Conservation (phyloP, 306 rosid species). For the Betula pendula region DNA sequence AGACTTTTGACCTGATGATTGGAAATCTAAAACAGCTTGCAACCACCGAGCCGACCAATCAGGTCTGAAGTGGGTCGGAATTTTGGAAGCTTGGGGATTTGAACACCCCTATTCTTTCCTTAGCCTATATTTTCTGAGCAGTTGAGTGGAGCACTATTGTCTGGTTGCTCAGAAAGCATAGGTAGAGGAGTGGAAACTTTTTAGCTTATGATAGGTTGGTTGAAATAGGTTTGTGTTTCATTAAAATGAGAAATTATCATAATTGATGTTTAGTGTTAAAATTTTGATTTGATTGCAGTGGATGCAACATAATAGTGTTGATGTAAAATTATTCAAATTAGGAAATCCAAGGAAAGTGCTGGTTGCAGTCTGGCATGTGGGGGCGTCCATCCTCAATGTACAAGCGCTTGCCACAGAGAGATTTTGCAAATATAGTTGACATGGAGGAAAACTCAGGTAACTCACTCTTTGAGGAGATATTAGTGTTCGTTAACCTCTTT, state of each 20-base stretch:
- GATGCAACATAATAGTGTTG: neutral
- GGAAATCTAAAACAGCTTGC: no score
- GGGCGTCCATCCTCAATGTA: conserved; percentile 63
- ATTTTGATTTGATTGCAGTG: conserved; percentile 14
- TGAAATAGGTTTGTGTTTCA: neutral
- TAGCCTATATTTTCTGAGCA: neutral
- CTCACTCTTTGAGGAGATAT: neutral
- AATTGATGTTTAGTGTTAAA: neutral
- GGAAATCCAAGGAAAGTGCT: conserved; percentile 30
- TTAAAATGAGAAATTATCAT: neutral
- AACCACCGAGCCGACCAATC: no score
- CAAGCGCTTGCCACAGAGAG: conserved; percentile 77
- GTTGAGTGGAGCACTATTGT: neutral
- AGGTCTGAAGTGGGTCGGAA: no score
- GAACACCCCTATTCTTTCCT: neutral
- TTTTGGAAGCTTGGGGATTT: no score
- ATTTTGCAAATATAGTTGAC: conserved; percentile 41
- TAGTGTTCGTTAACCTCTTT: neutral
- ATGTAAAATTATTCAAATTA: conserved; percentile 18
- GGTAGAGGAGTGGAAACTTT: neutral
- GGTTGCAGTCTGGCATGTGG: conserved; percentile 57
- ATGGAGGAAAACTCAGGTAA: conserved; percentile 79
- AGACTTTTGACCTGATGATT: no score
- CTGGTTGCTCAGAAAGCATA: neutral
- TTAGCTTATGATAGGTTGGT: neutral